A percentile compares a stretch with the other conserved stretches of the same genome.
Conservation (phyloP, 176 grass and related monocot genomes). For the Neostapfia colusana region DNA sequence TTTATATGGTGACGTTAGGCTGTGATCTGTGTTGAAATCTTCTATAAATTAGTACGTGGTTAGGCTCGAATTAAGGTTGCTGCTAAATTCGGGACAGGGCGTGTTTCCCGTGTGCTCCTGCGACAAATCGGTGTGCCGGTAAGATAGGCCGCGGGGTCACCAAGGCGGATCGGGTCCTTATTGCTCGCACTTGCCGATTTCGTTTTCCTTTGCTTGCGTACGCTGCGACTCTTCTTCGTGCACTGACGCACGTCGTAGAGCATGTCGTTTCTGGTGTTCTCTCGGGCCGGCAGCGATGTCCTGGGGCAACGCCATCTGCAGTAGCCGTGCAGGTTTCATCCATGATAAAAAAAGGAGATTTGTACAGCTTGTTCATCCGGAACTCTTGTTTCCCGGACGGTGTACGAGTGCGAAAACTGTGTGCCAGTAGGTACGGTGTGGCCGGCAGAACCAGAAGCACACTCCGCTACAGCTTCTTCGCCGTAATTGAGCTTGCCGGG, state of each 20-base stretch:
- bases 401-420: neutral
- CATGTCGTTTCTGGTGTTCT: neutral
- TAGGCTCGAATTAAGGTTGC: neutral
- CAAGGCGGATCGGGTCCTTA: neutral
- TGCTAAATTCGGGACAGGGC: neutral
- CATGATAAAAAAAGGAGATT: no score
- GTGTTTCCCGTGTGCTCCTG: conserved; percentile 15
- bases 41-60: no score
- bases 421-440: neutral
- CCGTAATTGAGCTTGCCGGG: no score
- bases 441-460: neutral
- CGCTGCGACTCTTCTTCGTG: neutral
- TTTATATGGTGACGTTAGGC: neutral
- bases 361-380: no score
- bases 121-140: neutral
- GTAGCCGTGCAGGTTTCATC: neutral
- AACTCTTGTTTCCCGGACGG: neutral
- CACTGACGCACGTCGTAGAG: neutral
- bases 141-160: neutral
- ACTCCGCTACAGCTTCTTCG: no score
- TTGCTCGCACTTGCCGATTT: neutral
- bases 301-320: neutral
- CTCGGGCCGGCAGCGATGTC: neutral
- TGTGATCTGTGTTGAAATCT: no score
- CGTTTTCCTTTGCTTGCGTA: neutral